Evolutionary conservation across 495 filamentous ascomycete genomes (phyloP).

Genomic region (Xylaria sp.): DNA sequence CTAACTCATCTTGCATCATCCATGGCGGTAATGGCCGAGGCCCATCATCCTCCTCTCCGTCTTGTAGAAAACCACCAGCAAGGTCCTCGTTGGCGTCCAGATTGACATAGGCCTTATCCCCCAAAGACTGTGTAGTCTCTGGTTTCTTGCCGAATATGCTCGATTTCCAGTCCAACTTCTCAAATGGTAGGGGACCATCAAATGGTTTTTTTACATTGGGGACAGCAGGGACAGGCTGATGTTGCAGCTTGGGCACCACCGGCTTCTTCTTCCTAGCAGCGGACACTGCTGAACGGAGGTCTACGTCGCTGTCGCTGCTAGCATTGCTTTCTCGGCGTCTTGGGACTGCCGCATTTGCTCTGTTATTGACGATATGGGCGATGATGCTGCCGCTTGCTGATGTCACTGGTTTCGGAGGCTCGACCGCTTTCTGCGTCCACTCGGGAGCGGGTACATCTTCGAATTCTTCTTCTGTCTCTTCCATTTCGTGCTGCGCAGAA

Average conservation of each 20-base stretch:
- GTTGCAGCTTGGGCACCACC: slow-evolving; percentile 29
- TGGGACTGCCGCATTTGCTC: slow-evolving; percentile 61
- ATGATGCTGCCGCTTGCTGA: slow-evolving; percentile 63
- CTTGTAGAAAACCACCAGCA: slow-evolving; percentile 73
- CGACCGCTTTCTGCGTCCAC: slow-evolving; percentile 62
- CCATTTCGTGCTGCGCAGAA: slow-evolving; percentile 40
- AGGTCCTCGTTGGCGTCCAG: slow-evolving; percentile 55
- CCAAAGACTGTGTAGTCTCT: slow-evolving; percentile 29
- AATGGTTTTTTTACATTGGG: slow-evolving; percentile 62
- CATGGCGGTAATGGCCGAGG: slow-evolving; percentile 81
- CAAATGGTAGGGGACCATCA: slow-evolving; percentile 86
- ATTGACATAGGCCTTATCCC: slow-evolving; percentile 33
- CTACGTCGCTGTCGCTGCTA: slow-evolving; percentile 67
- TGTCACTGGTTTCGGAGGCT: slow-evolving; percentile 59
- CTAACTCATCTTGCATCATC: slow-evolving; percentile 65
- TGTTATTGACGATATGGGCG: slow-evolving; percentile 68
- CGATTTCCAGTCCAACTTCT: slow-evolving; percentile 76
- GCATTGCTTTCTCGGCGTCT: slow-evolving; percentile 51
- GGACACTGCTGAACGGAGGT: slow-evolving; percentile 66
- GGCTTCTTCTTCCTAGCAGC: slow-evolving; percentile 55
- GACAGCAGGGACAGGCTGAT: slow-evolving; percentile 33
- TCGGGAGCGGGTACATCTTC: slow-evolving; percentile 56
- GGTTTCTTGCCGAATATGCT: slow-evolving; percentile 61
- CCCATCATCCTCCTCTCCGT: slow-evolving; percentile 53
- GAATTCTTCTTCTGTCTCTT: slow-evolving; percentile 52